A percentile compares a stretch with the other conserved stretches of the same genome.
These are phyloP conservation scores for Flaveria linearis DNA, from an alignment of 129 eudicot genomes.

Conservation along the genomic window DNA sequence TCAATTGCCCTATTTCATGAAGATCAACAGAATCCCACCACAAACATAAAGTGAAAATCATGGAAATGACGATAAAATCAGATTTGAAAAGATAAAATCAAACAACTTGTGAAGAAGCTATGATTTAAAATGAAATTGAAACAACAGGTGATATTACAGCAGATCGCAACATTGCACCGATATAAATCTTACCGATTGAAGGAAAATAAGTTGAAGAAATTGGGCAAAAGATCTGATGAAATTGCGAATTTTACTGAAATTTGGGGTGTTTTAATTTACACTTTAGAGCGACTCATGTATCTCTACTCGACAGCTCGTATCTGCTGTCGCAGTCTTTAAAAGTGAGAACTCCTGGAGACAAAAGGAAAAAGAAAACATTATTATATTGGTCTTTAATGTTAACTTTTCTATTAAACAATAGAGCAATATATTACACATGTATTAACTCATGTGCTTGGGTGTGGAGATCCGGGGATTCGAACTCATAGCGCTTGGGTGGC, in stretches of 20 bases:
- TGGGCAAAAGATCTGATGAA: slow-evolving; percentile 2
- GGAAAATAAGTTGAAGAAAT: background rate
- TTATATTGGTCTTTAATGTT: too few relatives aligned
- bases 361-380: too few relatives aligned
- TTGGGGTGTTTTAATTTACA: slow-evolving; percentile 21
- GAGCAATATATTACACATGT: too few relatives aligned
- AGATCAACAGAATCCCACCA: too few relatives aligned
- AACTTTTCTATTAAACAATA: too few relatives aligned
- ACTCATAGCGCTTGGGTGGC: too few relatives aligned
- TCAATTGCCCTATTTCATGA: slow-evolving; percentile 9
- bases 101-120: too few relatives aligned
- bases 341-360: too few relatives aligned
- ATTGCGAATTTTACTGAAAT: slow-evolving; percentile 6
- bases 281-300: background rate
- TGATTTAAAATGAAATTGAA: slow-evolving; percentile 9
- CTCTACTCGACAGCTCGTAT: background rate
- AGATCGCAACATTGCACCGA: background rate
- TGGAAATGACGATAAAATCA: background rate
- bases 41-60: too few relatives aligned
- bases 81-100: background rate
- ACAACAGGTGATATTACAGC: background rate
- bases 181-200: slow-evolving; percentile 13
- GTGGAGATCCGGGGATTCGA: too few relatives aligned
- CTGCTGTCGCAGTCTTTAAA: background rate
- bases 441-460: too few relatives aligned